A percentile compares a stretch with the other conserved stretches of the same genome.
These are phyloP conservation scores for Xylaria cubensis DNA, from an alignment of 495 filamentous ascomycete species.

Conservation along the genomic window DNA sequence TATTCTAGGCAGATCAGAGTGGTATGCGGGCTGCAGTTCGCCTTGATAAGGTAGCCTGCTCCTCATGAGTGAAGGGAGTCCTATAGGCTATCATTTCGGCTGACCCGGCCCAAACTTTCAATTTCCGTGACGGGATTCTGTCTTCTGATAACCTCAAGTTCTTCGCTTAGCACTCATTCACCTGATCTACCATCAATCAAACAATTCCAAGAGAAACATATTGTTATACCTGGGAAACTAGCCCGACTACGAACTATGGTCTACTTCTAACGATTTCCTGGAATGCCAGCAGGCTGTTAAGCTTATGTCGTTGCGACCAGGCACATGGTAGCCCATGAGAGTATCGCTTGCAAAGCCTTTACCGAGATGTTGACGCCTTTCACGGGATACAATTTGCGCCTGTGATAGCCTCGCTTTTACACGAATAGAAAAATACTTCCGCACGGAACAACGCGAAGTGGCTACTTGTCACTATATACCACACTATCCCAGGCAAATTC, in stretches of 20 bases:
- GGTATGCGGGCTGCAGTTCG: not conserved
- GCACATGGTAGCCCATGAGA: not conserved
- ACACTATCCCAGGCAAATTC: no score
- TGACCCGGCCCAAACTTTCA: not conserved
- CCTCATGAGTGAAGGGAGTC: not conserved
- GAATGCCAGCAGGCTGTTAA: not conserved
- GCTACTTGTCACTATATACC: no score
- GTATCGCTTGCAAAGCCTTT: not conserved
- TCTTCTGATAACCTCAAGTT: not conserved
- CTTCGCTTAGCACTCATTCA: not conserved
- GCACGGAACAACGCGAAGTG: not conserved
- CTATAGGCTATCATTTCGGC: not conserved
- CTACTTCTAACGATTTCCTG: not conserved
- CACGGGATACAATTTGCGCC: not conserved
- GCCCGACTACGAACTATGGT: not conserved
- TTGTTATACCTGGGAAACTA: not conserved
- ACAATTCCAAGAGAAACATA: not conserved
- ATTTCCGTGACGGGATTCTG: not conserved
- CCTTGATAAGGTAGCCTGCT: not conserved
- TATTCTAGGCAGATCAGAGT: not conserved
- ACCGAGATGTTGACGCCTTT: not conserved
- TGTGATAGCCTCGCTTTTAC: not conserved
- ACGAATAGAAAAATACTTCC: not conserved
- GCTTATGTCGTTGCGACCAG: not conserved
- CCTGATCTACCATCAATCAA: not conserved